These are phyloP conservation scores for Pichia inconspicua DNA, from an alignment of 1,139 yeast species.

Conservation along the genomic window DNA sequence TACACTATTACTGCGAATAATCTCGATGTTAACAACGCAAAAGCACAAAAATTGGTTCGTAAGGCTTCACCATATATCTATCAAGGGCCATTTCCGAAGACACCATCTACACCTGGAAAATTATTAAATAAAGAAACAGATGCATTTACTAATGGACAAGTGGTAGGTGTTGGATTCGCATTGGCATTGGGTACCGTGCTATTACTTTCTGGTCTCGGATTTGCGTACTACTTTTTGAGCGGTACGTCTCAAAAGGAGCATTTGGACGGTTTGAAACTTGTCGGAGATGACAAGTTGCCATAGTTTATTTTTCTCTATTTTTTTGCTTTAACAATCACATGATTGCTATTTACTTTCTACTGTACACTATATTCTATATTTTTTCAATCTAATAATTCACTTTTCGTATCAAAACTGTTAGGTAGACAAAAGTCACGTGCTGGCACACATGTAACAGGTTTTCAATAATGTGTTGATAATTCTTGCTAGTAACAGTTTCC, in stretches of 20 bases:
- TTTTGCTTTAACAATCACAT: neutral
- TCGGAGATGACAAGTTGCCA: constrained; percentile 48
- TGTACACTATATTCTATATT: neutral
- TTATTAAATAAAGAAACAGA: constrained; percentile 14
- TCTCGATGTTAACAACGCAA: constrained; percentile 22
- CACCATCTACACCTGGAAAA: constrained; percentile 18
- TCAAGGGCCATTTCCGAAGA: constrained; percentile 17
- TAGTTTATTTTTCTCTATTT: neutral
- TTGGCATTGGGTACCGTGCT: constrained; percentile 77
- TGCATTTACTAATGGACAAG: constrained; percentile 54
- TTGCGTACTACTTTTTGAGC: constrained; percentile 44
- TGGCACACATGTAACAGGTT: too few species aligned
- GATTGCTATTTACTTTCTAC: neutral
- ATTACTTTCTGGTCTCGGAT: constrained; percentile 55
- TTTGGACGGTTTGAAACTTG: constrained; percentile 23
- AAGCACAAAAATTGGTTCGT: constrained; percentile 32
- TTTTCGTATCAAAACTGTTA: too few species aligned
- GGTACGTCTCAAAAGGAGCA: constrained; percentile 31
- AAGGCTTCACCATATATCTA: constrained; percentile 25
- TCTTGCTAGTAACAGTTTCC: too few species aligned
- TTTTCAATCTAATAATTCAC: too few species aligned
- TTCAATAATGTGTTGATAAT: too few species aligned
- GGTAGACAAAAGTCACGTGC: too few species aligned
- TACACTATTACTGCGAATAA: constrained; percentile 35
- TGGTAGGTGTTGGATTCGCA: constrained; percentile 82